Evolutionary conservation across 192 early-diverging fungal genomes (phyloP), one percentile per base, ranked within the genome.

Genomic region (Coemansia asiatica): DNA sequence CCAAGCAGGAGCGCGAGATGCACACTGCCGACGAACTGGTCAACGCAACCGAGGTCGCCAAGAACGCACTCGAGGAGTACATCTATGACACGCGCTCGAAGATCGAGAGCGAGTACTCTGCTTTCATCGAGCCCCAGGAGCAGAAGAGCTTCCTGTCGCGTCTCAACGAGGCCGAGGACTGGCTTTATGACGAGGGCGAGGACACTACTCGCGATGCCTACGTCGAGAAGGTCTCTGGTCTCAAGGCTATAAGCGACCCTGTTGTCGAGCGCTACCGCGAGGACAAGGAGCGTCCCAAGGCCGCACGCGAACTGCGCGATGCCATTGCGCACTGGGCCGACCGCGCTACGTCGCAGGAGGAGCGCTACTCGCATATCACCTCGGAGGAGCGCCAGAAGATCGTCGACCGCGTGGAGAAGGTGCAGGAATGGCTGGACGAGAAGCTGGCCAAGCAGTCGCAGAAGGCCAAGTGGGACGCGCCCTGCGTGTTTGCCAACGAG

Each of bases 131-230:
- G 71, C 90, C 90, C 47, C 66, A 69, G 21, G 85, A 88, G 71
- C 87, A 90, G 72, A 85, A 87, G 15, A 72, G 79, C 58, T 94
- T 95, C 77, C 72, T 87, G 59, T 60, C 64, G 50, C 81, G 86
- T 22, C 80, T 96, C 59, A 91, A 85, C 66, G 85, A 82, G n/a
- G 87, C 87, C 62, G 96, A 97, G 87, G 91, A 96, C 77, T 98
- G 96, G 96, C 87, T 98, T 68, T 98, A 98, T 83, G 95, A 93
- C 54, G 94, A 97, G 69, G 96, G 96, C 56, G 93, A 96, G 57
- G 92, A 94, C 74, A 86, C 92, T 0, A 88, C 90, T 73, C 96
- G 96, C 88, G 90, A 87, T 19, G 91, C 90, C 21, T 98, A 95
- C 66, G 76, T 85, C 21, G 88, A 88, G 70, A 95, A 94, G 84